A percentile compares a stretch with the other conserved stretches of the same genome.
phyloP scores from a whole-genome alignment of 2,329 filamentous ascomycete species.

The Tolypocladium tundrense region DNA sequence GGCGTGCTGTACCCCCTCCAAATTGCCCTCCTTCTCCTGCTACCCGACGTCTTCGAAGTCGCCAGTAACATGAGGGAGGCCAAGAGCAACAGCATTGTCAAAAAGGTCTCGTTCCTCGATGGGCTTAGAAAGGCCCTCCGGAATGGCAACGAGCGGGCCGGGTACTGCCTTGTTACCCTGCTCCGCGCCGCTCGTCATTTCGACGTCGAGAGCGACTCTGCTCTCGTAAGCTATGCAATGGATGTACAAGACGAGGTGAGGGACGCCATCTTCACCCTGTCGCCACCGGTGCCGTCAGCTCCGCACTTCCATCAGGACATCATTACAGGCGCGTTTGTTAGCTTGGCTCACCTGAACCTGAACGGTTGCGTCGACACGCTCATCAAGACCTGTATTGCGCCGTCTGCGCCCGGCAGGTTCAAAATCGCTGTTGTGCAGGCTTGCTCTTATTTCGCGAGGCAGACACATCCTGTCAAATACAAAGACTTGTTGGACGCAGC shows the following conservation, averaged over 20 bases:
- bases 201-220: slow-evolving; percentile 50
- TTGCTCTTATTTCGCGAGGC: slow-evolving; percentile 51
- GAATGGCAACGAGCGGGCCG: slow-evolving; percentile 56
- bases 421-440: slow-evolving; percentile 53
- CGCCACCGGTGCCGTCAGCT: slow-evolving; percentile 34
- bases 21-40: slow-evolving; percentile 49
- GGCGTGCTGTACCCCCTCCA: slow-evolving; percentile 52
- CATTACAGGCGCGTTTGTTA: slow-evolving; percentile 58
- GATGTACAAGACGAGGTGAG: slow-evolving; percentile 60
- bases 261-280: slow-evolving; percentile 52
- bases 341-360: slow-evolving; percentile 50
- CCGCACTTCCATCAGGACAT: slow-evolving; percentile 50
- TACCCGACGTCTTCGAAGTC: slow-evolving; percentile 61
- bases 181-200: slow-evolving; percentile 56
- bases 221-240: slow-evolving; percentile 55
- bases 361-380: slow-evolving; percentile 48
- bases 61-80: slow-evolving; percentile 56
- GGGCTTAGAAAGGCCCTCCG: slow-evolving; percentile 50
- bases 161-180: slow-evolving; percentile 54
- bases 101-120: slow-evolving; percentile 57
- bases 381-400: slow-evolving; percentile 43
- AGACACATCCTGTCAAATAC: slow-evolving; percentile 38
- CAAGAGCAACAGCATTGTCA: slow-evolving; percentile 51
- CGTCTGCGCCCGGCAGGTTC: slow-evolving; percentile 47
- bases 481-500: slow-evolving; percentile 44